Conservation (phyloP, 805 yeast genomes). For the Teunomyces aglyptinius region DNA sequence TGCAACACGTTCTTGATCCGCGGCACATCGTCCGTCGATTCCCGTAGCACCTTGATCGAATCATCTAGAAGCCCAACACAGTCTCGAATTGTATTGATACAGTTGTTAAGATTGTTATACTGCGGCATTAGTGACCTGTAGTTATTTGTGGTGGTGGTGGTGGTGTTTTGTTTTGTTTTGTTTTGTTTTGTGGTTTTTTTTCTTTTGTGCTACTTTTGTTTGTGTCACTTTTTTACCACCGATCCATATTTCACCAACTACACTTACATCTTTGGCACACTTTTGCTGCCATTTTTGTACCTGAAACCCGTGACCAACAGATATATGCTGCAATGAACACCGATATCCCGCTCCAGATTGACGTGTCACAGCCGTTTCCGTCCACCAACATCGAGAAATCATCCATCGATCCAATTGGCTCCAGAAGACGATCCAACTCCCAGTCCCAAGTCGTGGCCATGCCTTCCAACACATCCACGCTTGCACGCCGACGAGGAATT, state of each 20-base stretch:
- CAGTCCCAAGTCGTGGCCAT: slow-evolving; percentile 38
- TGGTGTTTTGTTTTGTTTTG: neutral
- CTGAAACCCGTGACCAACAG: neutral
- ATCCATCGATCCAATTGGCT: slow-evolving; percentile 1
- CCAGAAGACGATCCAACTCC: slow-evolving; percentile 37
- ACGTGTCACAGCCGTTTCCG: slow-evolving; percentile 12
- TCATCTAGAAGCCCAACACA: slow-evolving; percentile 33
- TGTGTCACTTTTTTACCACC: neutral
- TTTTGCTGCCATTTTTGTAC: neutral
- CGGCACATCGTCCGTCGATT: slow-evolving; percentile 38
- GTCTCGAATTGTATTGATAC: slow-evolving; percentile 31
- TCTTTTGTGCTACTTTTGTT: neutral
- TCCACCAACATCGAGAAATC: slow-evolving; percentile 1
- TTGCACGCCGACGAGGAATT: slow-evolving; percentile 9
- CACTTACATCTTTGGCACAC: neutral
- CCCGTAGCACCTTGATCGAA: slow-evolving; percentile 32
- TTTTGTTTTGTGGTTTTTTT: neutral
- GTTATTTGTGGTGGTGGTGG: neutral
- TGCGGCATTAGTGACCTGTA: neutral
- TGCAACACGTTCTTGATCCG: slow-evolving; percentile 40
- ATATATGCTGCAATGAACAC: slow-evolving; percentile 3
- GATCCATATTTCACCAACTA: neutral
- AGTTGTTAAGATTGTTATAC: slow-evolving; percentile 18
- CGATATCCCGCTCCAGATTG: slow-evolving; percentile 25
- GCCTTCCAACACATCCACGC: slow-evolving; percentile 15